phyloP scores from a whole-genome alignment of 2,329 filamentous ascomycete genomes.

The Colletotrichum sp. region DNA sequence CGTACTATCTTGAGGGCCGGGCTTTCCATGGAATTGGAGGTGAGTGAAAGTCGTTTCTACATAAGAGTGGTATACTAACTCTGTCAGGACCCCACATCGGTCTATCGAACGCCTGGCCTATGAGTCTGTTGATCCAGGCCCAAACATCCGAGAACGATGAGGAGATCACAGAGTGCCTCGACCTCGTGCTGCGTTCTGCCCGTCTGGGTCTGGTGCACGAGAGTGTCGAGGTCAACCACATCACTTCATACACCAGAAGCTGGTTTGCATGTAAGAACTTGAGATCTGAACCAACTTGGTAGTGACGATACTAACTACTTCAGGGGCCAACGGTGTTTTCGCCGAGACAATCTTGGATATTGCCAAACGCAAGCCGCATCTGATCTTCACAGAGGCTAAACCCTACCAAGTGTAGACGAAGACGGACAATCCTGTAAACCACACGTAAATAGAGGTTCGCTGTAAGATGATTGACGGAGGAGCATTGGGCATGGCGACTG shows the following conservation, averaged over 20 bases:
- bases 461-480: background rate
- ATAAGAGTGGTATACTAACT: background rate
- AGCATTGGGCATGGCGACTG: background rate
- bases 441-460: background rate
- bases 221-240: conserved; percentile 80
- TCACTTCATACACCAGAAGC: conserved; percentile 74
- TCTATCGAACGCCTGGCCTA: conserved; percentile 92
- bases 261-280: conserved; percentile 81
- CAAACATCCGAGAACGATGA: conserved; percentile 84
- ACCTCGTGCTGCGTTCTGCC: conserved; percentile 76
- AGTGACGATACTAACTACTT: background rate
- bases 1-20: conserved; percentile 81
- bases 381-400: conserved; percentile 73
- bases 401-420: conserved; percentile 57
- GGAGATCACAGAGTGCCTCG: conserved; percentile 78
- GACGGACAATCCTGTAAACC: background rate
- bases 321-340: conserved; percentile 93
- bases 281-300: rapidly evolving
- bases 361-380: conserved; percentile 84
- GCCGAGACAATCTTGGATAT: conserved; percentile 90
- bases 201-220: conserved; percentile 87
- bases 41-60: conserved; percentile 36
- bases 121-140: conserved; percentile 90
- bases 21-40: conserved; percentile 90
- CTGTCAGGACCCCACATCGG: conserved; percentile 70